phyloP scores from a whole-genome alignment of 805 yeast genomes.

The Kodamaea kaohsiungensis region DNA sequence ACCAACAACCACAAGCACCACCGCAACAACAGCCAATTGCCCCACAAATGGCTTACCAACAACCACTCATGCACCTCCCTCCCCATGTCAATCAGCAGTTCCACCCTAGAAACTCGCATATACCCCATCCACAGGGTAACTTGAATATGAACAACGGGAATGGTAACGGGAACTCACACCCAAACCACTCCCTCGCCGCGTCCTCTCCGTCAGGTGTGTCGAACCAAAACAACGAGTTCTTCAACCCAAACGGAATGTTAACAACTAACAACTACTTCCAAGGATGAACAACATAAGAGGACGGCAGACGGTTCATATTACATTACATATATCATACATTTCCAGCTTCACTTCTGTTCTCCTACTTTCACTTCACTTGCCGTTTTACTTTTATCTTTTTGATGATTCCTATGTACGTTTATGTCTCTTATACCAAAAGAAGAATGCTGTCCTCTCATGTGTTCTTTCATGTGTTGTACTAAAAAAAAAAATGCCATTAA shows the following conservation, averaged over 20 bases:
- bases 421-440: conserved; percentile 8
- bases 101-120: conserved; percentile 4
- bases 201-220: neutral
- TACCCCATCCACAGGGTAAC: conserved; percentile 3
- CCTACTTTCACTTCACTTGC: conserved; percentile 3
- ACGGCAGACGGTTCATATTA: neutral
- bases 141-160: neutral
- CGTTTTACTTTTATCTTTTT: conserved; percentile 2
- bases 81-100: conserved; percentile 2
- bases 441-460: conserved; percentile 2
- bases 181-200: neutral
- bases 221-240: neutral
- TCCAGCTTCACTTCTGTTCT: neutral
- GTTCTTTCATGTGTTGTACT: conserved; percentile 7
- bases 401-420: conserved; percentile 9
- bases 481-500: neutral
- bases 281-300: neutral
- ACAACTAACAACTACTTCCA: neutral
- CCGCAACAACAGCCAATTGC: neutral
- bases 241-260: conserved; percentile 1
- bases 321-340: conserved; percentile 3
- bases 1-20: neutral
- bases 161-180: neutral
- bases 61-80: conserved; percentile 1
- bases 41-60: neutral